Evolutionary conservation across 2,329 filamentous ascomycete species (phyloP).

Genomic region (Pseudogymnoascus sp.): DNA sequence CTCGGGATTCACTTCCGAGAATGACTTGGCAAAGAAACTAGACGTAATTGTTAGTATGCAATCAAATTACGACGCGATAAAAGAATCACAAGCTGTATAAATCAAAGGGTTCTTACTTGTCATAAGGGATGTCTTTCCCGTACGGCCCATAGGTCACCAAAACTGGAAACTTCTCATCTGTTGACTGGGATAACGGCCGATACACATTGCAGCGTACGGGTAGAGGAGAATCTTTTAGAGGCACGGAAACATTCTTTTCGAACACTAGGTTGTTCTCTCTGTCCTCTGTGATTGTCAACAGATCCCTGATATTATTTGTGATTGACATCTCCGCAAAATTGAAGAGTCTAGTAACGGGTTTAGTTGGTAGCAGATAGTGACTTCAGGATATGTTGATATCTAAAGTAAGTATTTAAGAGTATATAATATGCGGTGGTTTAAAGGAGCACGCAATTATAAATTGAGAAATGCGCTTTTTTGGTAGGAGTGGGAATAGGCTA

Average conservation of each 20-base stretch:
- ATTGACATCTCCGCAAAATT: not conserved
- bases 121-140: constrained; percentile 64
- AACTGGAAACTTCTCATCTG: constrained; percentile 44
- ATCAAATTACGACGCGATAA: not conserved
- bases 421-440: not conserved
- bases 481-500: no score
- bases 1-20: constrained; percentile 35
- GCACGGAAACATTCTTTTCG: constrained; percentile 42
- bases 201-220: constrained; percentile 45
- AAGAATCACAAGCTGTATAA: not conserved
- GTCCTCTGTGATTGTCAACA: constrained; percentile 17
- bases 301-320: constrained; percentile 13
- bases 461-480: not conserved
- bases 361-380: not conserved
- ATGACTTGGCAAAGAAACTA: constrained; percentile 45
- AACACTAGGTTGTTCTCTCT: constrained; percentile 29
- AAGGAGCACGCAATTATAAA: not conserved
- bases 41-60: constrained; percentile 3
- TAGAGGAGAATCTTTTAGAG: constrained; percentile 34
- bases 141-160: constrained; percentile 67
- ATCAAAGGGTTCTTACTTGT: constrained; percentile 31
- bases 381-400: not conserved
- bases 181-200: constrained; percentile 33
- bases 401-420: not conserved
- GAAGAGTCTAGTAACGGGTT: not conserved